Conservation (phyloP, 2,329 filamentous ascomycete genomes). For the Microsporum ferrugineum region DNA sequence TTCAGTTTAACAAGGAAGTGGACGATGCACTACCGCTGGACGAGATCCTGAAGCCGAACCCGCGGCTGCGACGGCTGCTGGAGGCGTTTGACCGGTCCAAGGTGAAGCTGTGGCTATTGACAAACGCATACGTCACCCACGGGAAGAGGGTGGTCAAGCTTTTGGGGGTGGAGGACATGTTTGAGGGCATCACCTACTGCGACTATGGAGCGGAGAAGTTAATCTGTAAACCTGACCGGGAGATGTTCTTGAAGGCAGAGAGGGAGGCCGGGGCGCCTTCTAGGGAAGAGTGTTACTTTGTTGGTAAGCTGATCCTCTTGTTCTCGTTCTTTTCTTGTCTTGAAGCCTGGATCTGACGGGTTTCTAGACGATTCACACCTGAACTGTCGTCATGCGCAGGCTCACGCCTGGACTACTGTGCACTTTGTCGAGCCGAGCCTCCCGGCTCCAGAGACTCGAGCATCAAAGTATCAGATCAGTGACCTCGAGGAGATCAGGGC, state of each 20-base stretch:
- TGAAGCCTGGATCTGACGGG: background rate
- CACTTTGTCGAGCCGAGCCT: slow-evolving; percentile 75
- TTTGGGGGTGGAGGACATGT: slow-evolving; percentile 72
- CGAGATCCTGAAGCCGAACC: slow-evolving; percentile 66
- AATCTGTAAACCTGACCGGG: slow-evolving; percentile 72
- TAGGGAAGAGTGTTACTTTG: slow-evolving; percentile 72
- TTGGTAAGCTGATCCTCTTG: slow-evolving; percentile 51
- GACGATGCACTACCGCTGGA: slow-evolving; percentile 90
- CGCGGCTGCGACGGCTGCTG: slow-evolving; percentile 61
- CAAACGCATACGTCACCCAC: slow-evolving; percentile 89
- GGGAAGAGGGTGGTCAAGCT: slow-evolving; percentile 70
- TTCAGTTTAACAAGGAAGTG: slow-evolving; percentile 89
- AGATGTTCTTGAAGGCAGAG: slow-evolving; percentile 87
- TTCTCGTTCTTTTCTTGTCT: background rate
- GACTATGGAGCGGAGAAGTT: slow-evolving; percentile 67
- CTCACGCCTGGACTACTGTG: slow-evolving; percentile 72
- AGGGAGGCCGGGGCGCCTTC: slow-evolving; percentile 60
- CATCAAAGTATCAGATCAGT: slow-evolving; percentile 63
- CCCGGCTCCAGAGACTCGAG: slow-evolving; percentile 49
- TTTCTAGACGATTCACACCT: slow-evolving; percentile 66
- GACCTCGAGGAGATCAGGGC: slow-evolving; percentile 62
- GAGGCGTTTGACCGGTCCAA: slow-evolving; percentile 72
- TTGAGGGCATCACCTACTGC: slow-evolving; percentile 91
- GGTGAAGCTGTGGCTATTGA: slow-evolving; percentile 86
- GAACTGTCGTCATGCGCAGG: slow-evolving; percentile 67